phyloP scores from a whole-genome alignment of 148 eudicot species.

The Amaranthus hypochondriacus region DNA sequence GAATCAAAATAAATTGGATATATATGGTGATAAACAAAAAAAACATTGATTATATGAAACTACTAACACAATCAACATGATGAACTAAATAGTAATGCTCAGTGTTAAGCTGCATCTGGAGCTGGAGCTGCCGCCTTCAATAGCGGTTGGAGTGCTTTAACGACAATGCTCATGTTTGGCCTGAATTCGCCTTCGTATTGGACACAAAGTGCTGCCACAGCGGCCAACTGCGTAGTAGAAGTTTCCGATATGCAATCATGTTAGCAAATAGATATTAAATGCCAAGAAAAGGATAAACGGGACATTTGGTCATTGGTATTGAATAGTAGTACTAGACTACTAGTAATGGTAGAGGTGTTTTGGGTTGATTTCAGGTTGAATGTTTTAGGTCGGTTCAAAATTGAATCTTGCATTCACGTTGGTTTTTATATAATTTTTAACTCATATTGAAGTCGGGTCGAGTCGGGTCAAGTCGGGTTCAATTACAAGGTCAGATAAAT shows the following conservation, averaged over 20 bases:
- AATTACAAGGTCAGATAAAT: too few species aligned
- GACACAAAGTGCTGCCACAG: conserved; percentile 74
- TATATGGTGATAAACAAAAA: conserved; percentile 14
- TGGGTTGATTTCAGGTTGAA: too few species aligned
- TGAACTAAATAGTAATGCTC: background rate
- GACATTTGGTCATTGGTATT: too few species aligned
- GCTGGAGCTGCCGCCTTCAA: conserved; percentile 39
- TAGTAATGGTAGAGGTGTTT: too few species aligned
- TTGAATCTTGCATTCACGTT: too few species aligned
- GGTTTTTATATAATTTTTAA: too few species aligned
- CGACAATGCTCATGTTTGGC: conserved; percentile 80
- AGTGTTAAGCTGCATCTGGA: background rate
- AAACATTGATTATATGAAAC: background rate
- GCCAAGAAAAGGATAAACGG: too few species aligned
- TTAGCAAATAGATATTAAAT: background rate
- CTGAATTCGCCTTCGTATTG: conserved; percentile 74
- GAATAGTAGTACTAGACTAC: too few species aligned
- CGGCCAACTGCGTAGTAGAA: conserved; percentile 51
- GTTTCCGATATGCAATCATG: background rate
- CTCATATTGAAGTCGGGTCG: too few species aligned
- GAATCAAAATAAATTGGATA: conserved; percentile 23
- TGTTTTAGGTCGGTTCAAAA: too few species aligned
- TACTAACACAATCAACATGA: conserved; percentile 10
- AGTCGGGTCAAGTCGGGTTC: too few species aligned
- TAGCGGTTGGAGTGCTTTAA: conserved; percentile 67